Base-by-base conservation (phyloP, 495 filamentous ascomycete species). In the Cladorrhinum samala region DNA sequence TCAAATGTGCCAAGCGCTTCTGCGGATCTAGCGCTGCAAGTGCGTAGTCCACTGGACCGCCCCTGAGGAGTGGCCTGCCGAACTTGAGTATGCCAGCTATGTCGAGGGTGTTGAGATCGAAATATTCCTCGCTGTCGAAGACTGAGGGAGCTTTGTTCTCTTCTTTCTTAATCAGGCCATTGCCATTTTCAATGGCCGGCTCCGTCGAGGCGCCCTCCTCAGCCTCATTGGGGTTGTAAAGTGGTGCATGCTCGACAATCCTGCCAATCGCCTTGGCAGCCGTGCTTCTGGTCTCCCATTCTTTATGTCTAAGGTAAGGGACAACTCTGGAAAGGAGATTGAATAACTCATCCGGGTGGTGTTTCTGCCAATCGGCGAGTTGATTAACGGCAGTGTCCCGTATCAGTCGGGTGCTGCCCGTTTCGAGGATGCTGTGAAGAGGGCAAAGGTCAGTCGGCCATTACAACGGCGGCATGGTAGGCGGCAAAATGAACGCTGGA, bases 381-480 rank as follows among this genome's bases (percentile, higher is more conserved):
- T 98, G 93, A 64, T 93, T 87, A 33, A 95, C 94, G 52, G 93
- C 93, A 53, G 93, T 97, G 56, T 95, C 93, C 50, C 94, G 86
- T 53, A 98, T 96, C 49, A 97, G 73, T 62, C 84, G 83, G 52
- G 92, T 97, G 69, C 91, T 96, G 59, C 93, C 93, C 33, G 91
- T 95, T 78, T 97, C 94, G 42, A 98, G 83, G 62, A 98, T 80
- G 40, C 93, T 96, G 62, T 55, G 30, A 54, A 36, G 46, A 55
- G 52, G 51, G 57, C 6, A 11, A 33, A 6, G 60, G 64, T 71
- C 25, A 71, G 64, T 40, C 24, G 41, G 36, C 20, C 23, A 43
- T 14, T 17, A 37, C 46, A 53, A 52, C 33, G 19, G 53, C 19
- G 1, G n/a, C 25, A 40, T 19, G 9, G 23, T 33, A 44, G 18